Percentiles rank a stretch among this genome's conserved stretches.
Conservation (phyloP, 495 filamentous ascomycete genomes). For the Aspergillus steynii region DNA sequence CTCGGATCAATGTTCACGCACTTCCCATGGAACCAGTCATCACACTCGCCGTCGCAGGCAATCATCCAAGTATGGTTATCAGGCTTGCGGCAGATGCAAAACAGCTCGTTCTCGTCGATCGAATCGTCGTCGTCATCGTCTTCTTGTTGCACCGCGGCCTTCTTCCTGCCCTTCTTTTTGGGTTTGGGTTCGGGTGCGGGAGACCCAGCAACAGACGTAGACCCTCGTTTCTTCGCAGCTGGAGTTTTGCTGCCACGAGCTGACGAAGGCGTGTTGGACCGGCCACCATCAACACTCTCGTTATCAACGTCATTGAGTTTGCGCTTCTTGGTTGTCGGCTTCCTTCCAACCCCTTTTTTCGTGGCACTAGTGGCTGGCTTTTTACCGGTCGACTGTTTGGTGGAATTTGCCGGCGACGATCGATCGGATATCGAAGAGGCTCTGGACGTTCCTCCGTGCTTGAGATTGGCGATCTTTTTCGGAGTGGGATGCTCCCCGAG, state of each 20-base stretch:
- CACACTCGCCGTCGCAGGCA: slow-evolving; percentile 68
- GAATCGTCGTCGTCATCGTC: slow-evolving; percentile 43
- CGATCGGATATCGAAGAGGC: slow-evolving; percentile 34
- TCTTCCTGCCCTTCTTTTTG: slow-evolving; percentile 32
- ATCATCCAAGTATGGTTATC: slow-evolving; percentile 81
- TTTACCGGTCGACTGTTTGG: slow-evolving; percentile 33
- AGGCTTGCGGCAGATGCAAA: slow-evolving; percentile 69
- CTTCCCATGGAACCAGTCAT: slow-evolving; percentile 74
- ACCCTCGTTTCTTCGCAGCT: slow-evolving; percentile 41
- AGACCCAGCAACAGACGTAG: slow-evolving; percentile 39
- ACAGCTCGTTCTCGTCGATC: slow-evolving; percentile 53
- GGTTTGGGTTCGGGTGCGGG: slow-evolving; percentile 42
- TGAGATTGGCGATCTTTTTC: slow-evolving; percentile 42
- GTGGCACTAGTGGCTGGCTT: slow-evolving; percentile 39
- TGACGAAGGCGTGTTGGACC: slow-evolving; percentile 48
- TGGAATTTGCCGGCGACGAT: slow-evolving; percentile 36
- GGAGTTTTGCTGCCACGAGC: slow-evolving; percentile 51
- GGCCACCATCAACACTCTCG: slow-evolving; percentile 45
- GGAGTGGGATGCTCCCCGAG: slow-evolving; percentile 40
- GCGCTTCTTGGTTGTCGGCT: slow-evolving; percentile 57
- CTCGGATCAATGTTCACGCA: slow-evolving; percentile 64
- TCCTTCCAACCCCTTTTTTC: slow-evolving; percentile 60
- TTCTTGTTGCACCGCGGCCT: slow-evolving; percentile 22
- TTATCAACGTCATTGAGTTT: slow-evolving; percentile 49
- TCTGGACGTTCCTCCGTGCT: slow-evolving; percentile 33